Conservation (phyloP, 2,329 filamentous ascomycete genomes). For the Sporothrix inflata region DNA sequence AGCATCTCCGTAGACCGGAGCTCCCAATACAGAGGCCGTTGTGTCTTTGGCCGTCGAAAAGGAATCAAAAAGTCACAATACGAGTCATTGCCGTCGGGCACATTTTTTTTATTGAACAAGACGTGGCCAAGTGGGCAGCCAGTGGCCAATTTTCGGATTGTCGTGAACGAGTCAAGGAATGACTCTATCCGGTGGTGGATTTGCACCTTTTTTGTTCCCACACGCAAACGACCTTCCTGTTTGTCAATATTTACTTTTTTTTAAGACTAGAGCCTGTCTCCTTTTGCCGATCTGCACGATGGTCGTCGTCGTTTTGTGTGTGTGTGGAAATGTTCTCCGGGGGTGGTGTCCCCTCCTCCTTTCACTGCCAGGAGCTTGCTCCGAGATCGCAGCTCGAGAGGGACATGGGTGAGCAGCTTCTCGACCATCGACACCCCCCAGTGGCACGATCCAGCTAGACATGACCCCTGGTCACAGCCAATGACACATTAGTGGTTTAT, state of each 20-base stretch:
- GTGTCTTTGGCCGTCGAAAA: neutral
- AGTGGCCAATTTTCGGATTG: neutral
- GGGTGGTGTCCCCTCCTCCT: neutral
- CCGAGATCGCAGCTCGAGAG: conserved; percentile 24
- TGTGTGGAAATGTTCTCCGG: neutral
- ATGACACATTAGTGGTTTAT: conserved; percentile 31
- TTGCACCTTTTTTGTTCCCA: neutral
- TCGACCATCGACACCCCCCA: neutral
- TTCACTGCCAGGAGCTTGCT: conserved; percentile 12
- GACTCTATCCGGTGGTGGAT: neutral
- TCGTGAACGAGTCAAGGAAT: neutral
- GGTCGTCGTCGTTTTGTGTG: neutral
- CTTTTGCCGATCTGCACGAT: neutral
- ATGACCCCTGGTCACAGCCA: too few relatives aligned
- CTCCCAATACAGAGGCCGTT: neutral
- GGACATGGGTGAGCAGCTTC: neutral
- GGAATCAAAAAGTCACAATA: neutral
- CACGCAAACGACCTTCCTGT: conserved; percentile 12
- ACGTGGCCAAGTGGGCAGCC: neutral
- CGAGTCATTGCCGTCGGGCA: neutral
- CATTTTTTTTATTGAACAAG: neutral
- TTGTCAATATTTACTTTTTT: conserved; percentile 7
- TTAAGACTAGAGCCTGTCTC: neutral
- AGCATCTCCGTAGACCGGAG: conserved; percentile 16
- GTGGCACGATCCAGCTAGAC: too few relatives aligned